Evolutionary conservation across 2,329 filamentous ascomycete species (phyloP).

Genomic region (Hypoxylon sp.): DNA sequence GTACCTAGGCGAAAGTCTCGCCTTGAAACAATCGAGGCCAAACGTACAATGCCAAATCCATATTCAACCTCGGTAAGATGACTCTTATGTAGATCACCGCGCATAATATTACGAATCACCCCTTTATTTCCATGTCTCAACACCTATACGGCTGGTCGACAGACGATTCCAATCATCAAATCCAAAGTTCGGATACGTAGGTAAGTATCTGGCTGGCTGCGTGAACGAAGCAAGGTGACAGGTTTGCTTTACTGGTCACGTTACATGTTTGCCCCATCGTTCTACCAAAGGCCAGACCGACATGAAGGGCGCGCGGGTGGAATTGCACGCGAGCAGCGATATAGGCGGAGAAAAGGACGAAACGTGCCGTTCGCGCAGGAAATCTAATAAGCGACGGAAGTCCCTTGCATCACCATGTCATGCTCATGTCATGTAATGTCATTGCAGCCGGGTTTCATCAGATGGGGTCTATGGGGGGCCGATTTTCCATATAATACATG

Average conservation of each 20-base stretch:
- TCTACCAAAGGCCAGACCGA: slow-evolving; percentile 7
- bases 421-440: slow-evolving; percentile 8
- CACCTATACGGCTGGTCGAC: neutral
- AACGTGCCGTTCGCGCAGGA: slow-evolving; percentile 6
- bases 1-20: slow-evolving; percentile 11
- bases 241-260: slow-evolving; percentile 12
- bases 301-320: neutral
- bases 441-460: slow-evolving; percentile 14
- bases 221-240: neutral
- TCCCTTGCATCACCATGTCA: slow-evolving; percentile 27
- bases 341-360: neutral
- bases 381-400: slow-evolving; percentile 19
- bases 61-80: slow-evolving; percentile 5
- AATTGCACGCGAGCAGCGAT: slow-evolving; percentile 1
- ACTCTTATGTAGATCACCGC: slow-evolving; percentile 9
- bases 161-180: neutral
- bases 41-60: slow-evolving; percentile 4
- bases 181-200: neutral
- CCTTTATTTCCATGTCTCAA: neutral
- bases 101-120: slow-evolving; percentile 3
- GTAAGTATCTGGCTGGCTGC: neutral
- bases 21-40: slow-evolving; percentile 17
- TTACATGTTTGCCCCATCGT: slow-evolving; percentile 22
- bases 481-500: slow-evolving; percentile 20
- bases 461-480: neutral